A percentile compares a stretch with the other conserved stretches of the same genome.
phyloP scores from a whole-genome alignment of 2,329 filamentous ascomycete genomes.

The Tolypocladium inflatum region DNA sequence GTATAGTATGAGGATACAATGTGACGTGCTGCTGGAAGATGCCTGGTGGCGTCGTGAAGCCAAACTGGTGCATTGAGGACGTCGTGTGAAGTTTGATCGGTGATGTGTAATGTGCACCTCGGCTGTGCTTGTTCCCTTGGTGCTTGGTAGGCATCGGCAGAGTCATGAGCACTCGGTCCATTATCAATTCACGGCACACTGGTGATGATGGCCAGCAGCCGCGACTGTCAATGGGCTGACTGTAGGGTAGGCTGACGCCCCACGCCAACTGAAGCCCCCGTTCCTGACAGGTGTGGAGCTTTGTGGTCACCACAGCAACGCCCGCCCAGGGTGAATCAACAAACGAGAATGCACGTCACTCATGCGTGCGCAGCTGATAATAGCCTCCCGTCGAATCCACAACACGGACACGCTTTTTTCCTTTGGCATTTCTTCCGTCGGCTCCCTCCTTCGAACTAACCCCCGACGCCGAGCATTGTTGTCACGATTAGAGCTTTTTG shows the following conservation, averaged over 20 bases:
- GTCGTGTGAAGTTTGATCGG: too few relatives aligned
- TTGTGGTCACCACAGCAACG: constrained; percentile 1
- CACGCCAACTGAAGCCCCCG: background rate
- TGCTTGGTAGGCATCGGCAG: background rate
- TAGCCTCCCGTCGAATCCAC: background rate
- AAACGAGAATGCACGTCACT: background rate
- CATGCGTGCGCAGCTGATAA: background rate
- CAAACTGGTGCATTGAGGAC: background rate
- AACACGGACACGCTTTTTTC: background rate
- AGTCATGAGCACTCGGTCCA: too few relatives aligned
- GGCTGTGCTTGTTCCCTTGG: background rate
- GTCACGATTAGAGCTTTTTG: constrained; percentile 9
- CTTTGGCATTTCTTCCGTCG: constrained; percentile 3
- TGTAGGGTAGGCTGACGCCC: background rate
- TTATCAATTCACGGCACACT: background rate
- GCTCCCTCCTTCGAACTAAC: background rate
- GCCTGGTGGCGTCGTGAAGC: background rate
- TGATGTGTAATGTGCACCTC: too few relatives aligned
- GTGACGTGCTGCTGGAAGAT: background rate
- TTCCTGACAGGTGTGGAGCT: background rate
- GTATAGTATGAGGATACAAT: background rate
- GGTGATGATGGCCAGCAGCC: background rate
- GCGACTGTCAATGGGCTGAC: too few relatives aligned
- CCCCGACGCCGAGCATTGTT: constrained; percentile 10
- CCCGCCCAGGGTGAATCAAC: background rate